These are phyloP conservation scores for Heterobasidion parviporum DNA, from an alignment of 1,284 basidiomycete genomes.

Conservation along the genomic window DNA sequence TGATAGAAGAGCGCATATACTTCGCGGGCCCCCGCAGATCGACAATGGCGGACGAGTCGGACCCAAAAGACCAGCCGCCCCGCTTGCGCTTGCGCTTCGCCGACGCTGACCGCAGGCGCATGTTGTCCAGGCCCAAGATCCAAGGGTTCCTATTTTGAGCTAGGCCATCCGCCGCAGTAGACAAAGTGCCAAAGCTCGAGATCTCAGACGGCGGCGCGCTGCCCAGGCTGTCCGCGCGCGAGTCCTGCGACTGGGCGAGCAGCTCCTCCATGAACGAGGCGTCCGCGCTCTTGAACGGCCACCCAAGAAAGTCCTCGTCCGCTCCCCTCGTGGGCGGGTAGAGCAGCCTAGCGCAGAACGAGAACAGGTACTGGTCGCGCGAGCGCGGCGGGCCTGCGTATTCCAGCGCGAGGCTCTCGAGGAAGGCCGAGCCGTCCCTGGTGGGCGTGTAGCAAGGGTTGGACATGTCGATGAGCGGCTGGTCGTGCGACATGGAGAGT, in stretches of 20 bases:
- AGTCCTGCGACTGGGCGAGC: not conserved
- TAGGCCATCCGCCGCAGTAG: not conserved
- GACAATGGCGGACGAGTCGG: slow-evolving; percentile 20
- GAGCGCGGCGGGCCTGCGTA: slow-evolving; percentile 6
- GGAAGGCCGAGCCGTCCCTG: slow-evolving; percentile 5
- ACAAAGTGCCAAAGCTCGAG: not conserved
- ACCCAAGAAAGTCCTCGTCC: slow-evolving; percentile 1
- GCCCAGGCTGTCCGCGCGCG: not conserved
- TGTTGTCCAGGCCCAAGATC: not conserved
- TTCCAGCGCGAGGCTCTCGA: slow-evolving; percentile 2
- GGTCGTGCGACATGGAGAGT: not conserved
- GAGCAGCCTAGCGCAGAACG: slow-evolving; percentile 7
- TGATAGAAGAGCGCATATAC: slow-evolving; percentile 29
- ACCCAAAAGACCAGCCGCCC: not conserved
- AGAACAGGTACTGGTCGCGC: slow-evolving; percentile 11
- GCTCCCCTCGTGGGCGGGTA: slow-evolving; percentile 3
- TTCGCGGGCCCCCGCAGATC: slow-evolving; percentile 32
- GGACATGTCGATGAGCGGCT: slow-evolving; percentile 4
- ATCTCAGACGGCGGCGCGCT: not conserved
- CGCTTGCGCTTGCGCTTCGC: not conserved
- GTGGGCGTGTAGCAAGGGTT: slow-evolving; percentile 9
- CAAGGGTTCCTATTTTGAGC: slow-evolving; percentile 2
- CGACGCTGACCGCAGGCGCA: not conserved
- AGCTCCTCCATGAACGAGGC: slow-evolving; percentile 3
- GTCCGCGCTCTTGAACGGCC: not conserved